These are phyloP conservation scores for Anacardium occidentale DNA, from an alignment of 345 rosid genomes.

Conservation along the genomic window DNA sequence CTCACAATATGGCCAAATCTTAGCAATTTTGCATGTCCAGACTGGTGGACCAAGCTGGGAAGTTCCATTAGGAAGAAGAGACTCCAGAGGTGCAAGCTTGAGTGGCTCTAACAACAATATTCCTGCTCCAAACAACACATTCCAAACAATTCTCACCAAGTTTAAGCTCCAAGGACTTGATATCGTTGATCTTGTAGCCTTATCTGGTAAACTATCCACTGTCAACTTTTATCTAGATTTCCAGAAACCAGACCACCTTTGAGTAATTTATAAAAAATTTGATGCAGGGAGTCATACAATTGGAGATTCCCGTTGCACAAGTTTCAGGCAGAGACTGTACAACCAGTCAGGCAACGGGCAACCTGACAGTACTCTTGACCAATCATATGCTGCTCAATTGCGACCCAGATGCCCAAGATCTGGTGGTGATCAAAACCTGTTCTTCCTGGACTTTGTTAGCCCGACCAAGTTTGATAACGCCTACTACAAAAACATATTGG, in stretches of 20 bases:
- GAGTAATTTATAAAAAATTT: background rate
- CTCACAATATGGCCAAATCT: background rate
- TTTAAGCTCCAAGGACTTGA: constrained; percentile 67
- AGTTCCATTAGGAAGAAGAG: constrained; percentile 87
- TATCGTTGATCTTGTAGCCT: constrained; percentile 72
- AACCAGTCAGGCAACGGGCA: constrained; percentile 73
- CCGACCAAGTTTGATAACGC: constrained; percentile 69
- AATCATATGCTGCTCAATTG: constrained; percentile 50
- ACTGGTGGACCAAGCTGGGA: constrained; percentile 87
- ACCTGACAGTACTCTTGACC: constrained; percentile 72
- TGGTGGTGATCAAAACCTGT: constrained; percentile 70
- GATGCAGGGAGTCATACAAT: constrained; percentile 89
- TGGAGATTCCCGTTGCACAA: constrained; percentile 78
- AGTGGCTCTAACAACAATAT: constrained; percentile 76
- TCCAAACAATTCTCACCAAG: constrained; percentile 60
- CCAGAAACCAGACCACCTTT: background rate
- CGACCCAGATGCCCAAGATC: constrained; percentile 54
- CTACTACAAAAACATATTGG: constrained; percentile 79
- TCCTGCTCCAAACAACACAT: constrained; percentile 73
- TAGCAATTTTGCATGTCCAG: constrained; percentile 32
- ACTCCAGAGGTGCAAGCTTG: constrained; percentile 67
- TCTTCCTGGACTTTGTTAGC: constrained; percentile 55
- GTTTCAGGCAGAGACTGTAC: constrained; percentile 92
- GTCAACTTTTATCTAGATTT: background rate
- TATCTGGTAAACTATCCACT: constrained; percentile 56